Conservation (phyloP, 2,329 filamentous ascomycete genomes). For the Xenoacremonium recifei region DNA sequence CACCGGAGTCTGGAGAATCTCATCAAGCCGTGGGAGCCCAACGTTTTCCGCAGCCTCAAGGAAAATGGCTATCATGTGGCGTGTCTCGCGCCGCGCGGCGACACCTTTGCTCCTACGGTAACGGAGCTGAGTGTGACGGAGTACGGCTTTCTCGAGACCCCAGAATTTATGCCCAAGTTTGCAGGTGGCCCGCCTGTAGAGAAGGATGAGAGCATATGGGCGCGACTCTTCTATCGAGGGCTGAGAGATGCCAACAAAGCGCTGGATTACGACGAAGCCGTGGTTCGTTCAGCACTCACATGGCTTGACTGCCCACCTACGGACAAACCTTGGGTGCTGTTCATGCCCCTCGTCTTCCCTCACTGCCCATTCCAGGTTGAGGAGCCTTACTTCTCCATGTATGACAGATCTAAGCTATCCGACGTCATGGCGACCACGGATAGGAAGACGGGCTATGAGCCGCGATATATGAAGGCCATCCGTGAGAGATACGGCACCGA, state of each 20-base stretch:
- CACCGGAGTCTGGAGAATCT: conserved; percentile 46
- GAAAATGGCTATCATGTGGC: conserved; percentile 47
- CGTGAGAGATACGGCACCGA: conserved; percentile 37
- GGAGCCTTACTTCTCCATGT: conserved; percentile 48
- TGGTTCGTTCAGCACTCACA: conserved; percentile 37
- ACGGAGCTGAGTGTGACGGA: conserved; percentile 45
- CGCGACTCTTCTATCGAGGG: conserved; percentile 40
- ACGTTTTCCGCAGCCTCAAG: conserved; percentile 42
- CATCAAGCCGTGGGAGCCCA: conserved; percentile 48
- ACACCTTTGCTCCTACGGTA: conserved; percentile 41
- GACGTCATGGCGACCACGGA: conserved; percentile 6
- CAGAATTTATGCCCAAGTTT: conserved; percentile 33
- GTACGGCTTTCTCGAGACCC: conserved; percentile 42
- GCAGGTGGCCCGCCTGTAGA: conserved; percentile 13
- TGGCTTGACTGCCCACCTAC: conserved; percentile 43
- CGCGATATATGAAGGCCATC: conserved; percentile 39
- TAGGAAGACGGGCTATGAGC: conserved; percentile 40
- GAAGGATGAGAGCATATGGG: conserved; percentile 36
- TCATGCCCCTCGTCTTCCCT: conserved; percentile 42
- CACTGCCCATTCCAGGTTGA: conserved; percentile 48
- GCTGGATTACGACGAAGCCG: conserved; percentile 44
- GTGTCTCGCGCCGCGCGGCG: conserved; percentile 40
- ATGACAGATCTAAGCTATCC: conserved; percentile 32
- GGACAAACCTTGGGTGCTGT: conserved; percentile 41
- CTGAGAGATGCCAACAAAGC: conserved; percentile 34